Base-by-base conservation (phyloP, 192 early-diverging fungal species). In the Rhizophagus sp. region DNA sequence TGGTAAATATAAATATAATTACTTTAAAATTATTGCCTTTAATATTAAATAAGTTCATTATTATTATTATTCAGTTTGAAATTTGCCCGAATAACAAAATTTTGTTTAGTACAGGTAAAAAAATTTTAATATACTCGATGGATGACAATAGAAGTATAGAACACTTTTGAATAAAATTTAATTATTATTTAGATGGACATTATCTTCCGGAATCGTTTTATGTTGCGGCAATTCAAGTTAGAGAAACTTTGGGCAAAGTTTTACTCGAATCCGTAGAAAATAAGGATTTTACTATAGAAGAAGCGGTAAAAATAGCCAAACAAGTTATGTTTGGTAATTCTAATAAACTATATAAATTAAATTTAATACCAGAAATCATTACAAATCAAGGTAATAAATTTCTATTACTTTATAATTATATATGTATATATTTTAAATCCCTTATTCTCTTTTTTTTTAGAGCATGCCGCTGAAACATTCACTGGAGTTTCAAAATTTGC, bases 41-140 rank as follows among this genome's bases (percentile, higher is more conserved):
- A 52, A 24, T 50, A 15, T 13, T 10, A 72, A 27, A 50, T 73
- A 24, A 12, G 50, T 49, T 15, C 36, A 4, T 36, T 36, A 36
- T 36, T 5, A 36, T 50, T 27, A 27, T 50, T 15, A 30, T 30
- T 30, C 15, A 73, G 71, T 27, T 73, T n/a, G 71, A 73, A 33
- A 61, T 77, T 47, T 65, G 62, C 50, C 75, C 75, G 25, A 77
- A 4, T 24, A 77, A 77, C 34, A 77, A 77, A 63, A 77, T 77
- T 27, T 77, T 67, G 49, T 77, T 77, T 77, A 63, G 57, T 66
- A 66, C 75, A 65, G 75, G 75, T 77, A 77, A 66, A n/a, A 13
- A 13, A 27, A n/a, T 30, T 25, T 30, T 66, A 12, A 17, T 66
- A 30, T 47, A 2, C 10, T 70, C 36, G 10, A 69, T 22, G 41